Evolutionary conservation across 345 rosid species (phyloP).

Genomic region (Punica granatum): DNA sequence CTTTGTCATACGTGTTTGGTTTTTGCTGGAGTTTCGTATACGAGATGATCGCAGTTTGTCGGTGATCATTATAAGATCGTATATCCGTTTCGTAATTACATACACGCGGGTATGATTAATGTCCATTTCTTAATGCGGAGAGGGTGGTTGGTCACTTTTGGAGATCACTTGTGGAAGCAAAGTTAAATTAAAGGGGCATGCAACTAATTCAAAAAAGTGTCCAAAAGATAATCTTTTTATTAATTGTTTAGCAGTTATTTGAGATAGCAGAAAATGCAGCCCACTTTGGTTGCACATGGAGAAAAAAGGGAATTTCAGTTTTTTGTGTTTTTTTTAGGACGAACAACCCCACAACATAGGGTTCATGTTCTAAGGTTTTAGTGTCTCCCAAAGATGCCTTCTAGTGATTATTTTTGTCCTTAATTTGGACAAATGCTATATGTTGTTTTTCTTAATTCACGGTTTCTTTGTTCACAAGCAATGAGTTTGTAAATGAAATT

Average conservation of each 20-base stretch:
- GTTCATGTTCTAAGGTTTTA: conserved; percentile 20
- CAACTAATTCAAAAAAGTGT: neutral
- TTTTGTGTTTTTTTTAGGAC: conserved; percentile 2
- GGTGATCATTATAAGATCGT: too few relatives aligned
- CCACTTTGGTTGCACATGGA: conserved; percentile 26
- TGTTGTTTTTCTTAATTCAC: neutral
- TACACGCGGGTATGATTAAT: too few relatives aligned
- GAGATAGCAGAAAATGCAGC: conserved; percentile 8
- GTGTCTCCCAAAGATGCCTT: conserved; percentile 9
- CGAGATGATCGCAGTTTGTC: too few relatives aligned
- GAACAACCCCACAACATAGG: conserved; percentile 14
- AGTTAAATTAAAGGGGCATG: too few relatives aligned
- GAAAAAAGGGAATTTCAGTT: neutral
- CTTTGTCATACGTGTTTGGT: too few relatives aligned
- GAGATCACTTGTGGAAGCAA: too few relatives aligned
- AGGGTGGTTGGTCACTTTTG: too few relatives aligned
- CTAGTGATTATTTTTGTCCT: neutral
- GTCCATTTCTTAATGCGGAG: too few relatives aligned
- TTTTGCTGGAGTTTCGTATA: too few relatives aligned
- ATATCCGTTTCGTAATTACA: too few relatives aligned
- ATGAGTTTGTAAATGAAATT: too few relatives aligned
- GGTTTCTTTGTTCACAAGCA: too few relatives aligned
- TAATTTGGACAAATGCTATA: neutral
- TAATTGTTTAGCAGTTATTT: neutral
- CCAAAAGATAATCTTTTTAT: neutral